These are phyloP conservation scores for Eimeria maxima DNA, from an alignment of 169 alveolate species.

Conservation along the genomic window DNA sequence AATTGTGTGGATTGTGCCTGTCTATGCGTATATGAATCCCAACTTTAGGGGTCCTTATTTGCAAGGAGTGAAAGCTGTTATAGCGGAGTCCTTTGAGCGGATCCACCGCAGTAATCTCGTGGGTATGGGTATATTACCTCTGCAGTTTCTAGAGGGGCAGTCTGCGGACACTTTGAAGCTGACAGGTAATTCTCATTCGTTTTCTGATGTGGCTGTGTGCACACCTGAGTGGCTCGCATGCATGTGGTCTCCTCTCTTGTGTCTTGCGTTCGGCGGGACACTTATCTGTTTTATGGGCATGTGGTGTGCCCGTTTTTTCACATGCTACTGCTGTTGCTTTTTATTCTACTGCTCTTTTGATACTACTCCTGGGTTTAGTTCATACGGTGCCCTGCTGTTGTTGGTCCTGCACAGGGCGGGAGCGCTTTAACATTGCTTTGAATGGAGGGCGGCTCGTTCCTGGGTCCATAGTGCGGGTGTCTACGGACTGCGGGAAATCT, in stretches of 20 bases:
- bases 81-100: conserved; percentile 97
- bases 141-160: conserved; percentile 95
- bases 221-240: no score
- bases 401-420: conserved; percentile 83
- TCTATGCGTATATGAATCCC: background rate
- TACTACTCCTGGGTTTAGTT: background rate
- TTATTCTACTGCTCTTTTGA: background rate
- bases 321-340: background rate
- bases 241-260: no score
- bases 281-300: no score
- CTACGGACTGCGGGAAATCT: conserved; percentile 14
- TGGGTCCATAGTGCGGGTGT: conserved; percentile 50
- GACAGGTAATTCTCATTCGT: conserved; percentile 87
- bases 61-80: conserved; percentile 96
- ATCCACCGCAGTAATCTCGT: conserved; percentile 97
- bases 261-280: no score
- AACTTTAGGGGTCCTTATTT: conserved; percentile 94
- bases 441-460: conserved; percentile 71
- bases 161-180: conserved; percentile 94
- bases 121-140: conserved; percentile 98
- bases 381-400: conserved; percentile 82
- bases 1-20: background rate
- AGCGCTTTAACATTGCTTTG: conserved; percentile 72
- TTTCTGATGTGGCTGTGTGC: background rate
- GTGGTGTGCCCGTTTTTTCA: background rate